These are phyloP conservation scores for Populus davidiana DNA, from an alignment of 345 rosid genomes.

Conservation along the genomic window DNA sequence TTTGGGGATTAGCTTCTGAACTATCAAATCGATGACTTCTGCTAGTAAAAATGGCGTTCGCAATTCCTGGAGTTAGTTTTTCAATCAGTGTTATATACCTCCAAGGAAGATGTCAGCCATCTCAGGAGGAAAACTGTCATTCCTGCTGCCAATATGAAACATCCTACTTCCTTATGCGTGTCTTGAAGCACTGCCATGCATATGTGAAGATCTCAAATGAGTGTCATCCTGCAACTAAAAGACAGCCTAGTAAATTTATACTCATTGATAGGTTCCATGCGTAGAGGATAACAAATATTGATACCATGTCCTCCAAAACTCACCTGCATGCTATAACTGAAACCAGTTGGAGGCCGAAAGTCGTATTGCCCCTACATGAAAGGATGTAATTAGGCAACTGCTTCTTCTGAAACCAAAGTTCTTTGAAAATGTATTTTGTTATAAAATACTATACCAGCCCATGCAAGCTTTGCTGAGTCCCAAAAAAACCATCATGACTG, in stretches of 20 bases:
- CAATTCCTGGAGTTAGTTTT: not conserved
- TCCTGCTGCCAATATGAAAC: not conserved
- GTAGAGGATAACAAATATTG: not conserved
- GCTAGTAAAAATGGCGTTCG: not conserved
- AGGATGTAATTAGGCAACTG: not conserved
- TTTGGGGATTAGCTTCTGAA: not conserved
- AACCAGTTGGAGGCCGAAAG: constrained; percentile 55
- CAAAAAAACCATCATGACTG: constrained; percentile 44
- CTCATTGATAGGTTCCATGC: not conserved
- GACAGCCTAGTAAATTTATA: not conserved
- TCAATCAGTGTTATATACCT: not conserved
- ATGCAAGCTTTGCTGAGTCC: constrained; percentile 50
- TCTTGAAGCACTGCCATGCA: constrained; percentile 56
- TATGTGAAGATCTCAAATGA: constrained; percentile 54
- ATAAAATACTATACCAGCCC: constrained; percentile 43
- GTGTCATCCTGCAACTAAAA: constrained; percentile 43
- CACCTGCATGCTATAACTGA: constrained; percentile 60
- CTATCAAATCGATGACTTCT: not conserved
- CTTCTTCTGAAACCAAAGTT: constrained; percentile 4
- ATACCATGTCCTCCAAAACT: not conserved
- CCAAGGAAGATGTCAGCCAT: not conserved
- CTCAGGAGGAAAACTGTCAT: not conserved
- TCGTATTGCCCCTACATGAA: constrained; percentile 49
- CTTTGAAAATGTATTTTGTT: not conserved
- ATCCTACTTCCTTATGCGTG: constrained; percentile 25